Percentiles rank a stretch among this genome's conserved stretches.
These are phyloP conservation scores for Beta macrorhiza DNA, from an alignment of 179 eudicot species.

Conservation along the genomic window DNA sequence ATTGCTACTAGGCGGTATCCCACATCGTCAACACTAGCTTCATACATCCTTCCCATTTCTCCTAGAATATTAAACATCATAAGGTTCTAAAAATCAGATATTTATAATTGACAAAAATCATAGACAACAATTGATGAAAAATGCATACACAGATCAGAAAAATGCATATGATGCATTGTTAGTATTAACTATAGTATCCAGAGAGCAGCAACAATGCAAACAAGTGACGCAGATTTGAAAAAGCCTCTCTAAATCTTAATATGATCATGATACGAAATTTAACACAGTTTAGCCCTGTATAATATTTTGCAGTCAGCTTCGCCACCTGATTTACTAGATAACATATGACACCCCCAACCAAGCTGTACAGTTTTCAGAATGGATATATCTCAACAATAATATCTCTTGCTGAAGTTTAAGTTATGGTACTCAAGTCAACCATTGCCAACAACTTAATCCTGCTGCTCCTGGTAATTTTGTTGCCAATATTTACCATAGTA, in stretches of 20 bases:
- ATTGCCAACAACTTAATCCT: not conserved
- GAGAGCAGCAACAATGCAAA: constrained; percentile 2
- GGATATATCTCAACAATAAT: not conserved
- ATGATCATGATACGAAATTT: not conserved
- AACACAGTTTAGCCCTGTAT: not conserved
- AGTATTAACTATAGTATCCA: not conserved
- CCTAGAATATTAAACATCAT: constrained; percentile 43
- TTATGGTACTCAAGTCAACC: not conserved
- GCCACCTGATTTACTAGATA: not conserved
- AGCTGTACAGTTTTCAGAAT: not conserved
- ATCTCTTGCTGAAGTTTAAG: not conserved
- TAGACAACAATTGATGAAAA: not conserved
- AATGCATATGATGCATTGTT: not conserved
- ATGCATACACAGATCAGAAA: not conserved
- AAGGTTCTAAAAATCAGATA: not conserved
- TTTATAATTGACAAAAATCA: too few relatives aligned
- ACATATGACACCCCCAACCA: not conserved
- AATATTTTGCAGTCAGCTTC: not conserved
- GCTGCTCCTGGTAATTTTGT: not conserved
- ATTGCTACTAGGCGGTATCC: constrained; percentile 91
- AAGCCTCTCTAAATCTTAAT: not conserved
- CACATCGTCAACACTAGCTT: constrained; percentile 98
- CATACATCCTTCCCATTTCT: constrained; percentile 95
- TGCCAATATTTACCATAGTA: not conserved
- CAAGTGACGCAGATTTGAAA: not conserved